Percentiles rank a stretch among this genome's conserved stretches.
These are phyloP conservation scores for Amylocarpus encephaloides DNA, from an alignment of 2,329 filamentous ascomycete species.

Conservation along the genomic window DNA sequence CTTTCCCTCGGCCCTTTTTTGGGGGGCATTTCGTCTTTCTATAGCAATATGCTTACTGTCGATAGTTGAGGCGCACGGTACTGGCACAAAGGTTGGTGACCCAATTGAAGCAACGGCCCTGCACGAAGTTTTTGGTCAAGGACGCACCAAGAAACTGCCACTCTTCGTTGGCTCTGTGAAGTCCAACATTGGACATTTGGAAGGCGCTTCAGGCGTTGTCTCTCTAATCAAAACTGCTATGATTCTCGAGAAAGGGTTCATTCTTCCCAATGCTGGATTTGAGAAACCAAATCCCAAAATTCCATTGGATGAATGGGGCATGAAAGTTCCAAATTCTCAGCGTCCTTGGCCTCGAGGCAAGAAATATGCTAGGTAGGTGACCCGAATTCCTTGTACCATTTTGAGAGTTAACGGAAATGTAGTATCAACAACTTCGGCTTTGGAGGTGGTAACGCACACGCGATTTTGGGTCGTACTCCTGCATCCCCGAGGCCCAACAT, in stretches of 20 bases:
- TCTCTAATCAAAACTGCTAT: constrained; percentile 37
- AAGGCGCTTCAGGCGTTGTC: constrained; percentile 36
- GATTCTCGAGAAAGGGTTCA: constrained; percentile 38
- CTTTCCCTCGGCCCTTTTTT: background rate
- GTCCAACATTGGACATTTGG: constrained; percentile 32
- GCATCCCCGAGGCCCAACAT: background rate
- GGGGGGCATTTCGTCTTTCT: constrained; percentile 4
- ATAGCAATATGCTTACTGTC: background rate
- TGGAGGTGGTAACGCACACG: constrained; percentile 33
- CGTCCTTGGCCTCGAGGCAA: constrained; percentile 32
- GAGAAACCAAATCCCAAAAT: constrained; percentile 34
- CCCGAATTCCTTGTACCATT: background rate
- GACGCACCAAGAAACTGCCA: constrained; percentile 13
- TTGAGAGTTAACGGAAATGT: background rate
- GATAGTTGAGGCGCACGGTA: constrained; percentile 26
- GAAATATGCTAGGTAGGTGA: constrained; percentile 35
- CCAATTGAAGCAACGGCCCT: constrained; percentile 27
- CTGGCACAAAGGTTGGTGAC: constrained; percentile 26
- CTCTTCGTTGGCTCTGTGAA: constrained; percentile 28
- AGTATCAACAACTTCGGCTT: constrained; percentile 35
- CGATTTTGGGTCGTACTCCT: constrained; percentile 32
- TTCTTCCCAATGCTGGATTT: constrained; percentile 39
- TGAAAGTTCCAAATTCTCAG: constrained; percentile 25
- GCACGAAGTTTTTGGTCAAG: constrained; percentile 17
- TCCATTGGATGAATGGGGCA: constrained; percentile 32